Percentiles rank a stretch among this genome's conserved stretches.
Conservation (phyloP, 768 basidiomycete genomes). For the Hericium rajendrae region DNA sequence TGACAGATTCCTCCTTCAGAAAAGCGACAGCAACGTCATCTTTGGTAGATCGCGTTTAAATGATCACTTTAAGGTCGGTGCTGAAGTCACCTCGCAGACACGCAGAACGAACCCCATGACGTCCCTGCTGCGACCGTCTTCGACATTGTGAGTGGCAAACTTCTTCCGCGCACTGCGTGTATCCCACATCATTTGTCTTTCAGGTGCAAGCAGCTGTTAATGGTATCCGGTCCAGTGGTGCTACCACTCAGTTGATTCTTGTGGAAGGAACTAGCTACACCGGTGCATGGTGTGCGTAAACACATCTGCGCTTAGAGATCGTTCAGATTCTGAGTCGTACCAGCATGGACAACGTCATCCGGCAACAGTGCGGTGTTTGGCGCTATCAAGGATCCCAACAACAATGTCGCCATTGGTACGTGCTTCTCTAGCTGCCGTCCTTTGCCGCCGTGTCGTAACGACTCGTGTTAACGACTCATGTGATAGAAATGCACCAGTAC, state of each 20-base stretch:
- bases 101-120: constrained; percentile 52
- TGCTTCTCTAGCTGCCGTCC: neutral
- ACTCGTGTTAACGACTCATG: neutral
- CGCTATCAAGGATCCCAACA: constrained; percentile 46
- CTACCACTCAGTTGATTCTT: constrained; percentile 34
- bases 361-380: constrained; percentile 38
- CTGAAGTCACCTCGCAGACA: constrained; percentile 29
- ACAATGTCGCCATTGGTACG: constrained; percentile 50
- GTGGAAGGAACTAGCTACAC: constrained; percentile 39
- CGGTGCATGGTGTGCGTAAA: constrained; percentile 42
- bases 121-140: constrained; percentile 45
- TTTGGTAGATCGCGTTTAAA: constrained; percentile 30
- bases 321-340: constrained; percentile 2
- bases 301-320: constrained; percentile 2
- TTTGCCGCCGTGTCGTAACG: neutral
- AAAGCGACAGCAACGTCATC: constrained; percentile 39
- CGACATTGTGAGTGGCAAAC: constrained; percentile 29
- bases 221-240: constrained; percentile 53
- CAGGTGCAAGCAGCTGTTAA: constrained; percentile 58
- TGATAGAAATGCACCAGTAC: constrained; percentile 62
- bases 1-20: constrained; percentile 4
- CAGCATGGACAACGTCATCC: constrained; percentile 45
- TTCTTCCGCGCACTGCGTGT: constrained; percentile 1
- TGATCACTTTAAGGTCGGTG: neutral
- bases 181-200: neutral